Evolutionary conservation across 352 stramenopile species (phyloP), one percentile per base, ranked within the genome.

Genomic region (Pythium volutum): DNA sequence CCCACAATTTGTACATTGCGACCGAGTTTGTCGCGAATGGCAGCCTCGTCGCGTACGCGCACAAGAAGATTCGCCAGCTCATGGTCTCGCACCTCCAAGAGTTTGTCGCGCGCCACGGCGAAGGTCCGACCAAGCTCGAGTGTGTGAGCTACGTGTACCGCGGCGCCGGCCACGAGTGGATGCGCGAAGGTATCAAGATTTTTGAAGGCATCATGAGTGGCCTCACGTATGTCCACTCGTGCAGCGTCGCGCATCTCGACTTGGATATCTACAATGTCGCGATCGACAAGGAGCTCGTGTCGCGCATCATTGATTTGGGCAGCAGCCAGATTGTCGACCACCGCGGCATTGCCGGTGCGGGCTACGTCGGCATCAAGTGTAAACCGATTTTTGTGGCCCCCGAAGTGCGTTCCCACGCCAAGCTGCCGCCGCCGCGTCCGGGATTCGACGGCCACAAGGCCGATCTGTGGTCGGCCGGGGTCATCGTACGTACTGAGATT

Each of bases 241-340:
- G 92, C 64, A 76, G 69, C 50, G 81, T 95, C 20, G 82, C 81
- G 25, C 85, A 95, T 60, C 58, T 93, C 38, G 85, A 95, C 64
- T 56, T 95, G 10, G 85, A 95, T 67, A 84, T 92, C 47, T 95
- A 92, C 71, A 95, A 95, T 60, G 73, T 95, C 26, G 83, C 83
- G 18, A 78, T 95, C 43, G 85, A 93, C 66, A 74, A 69, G 55
- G 62, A 73, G 16, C 52, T 62, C 22, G 62, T 68, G 42, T 69
- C 82, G 22, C 84, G 85, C 42, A 84, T 94, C 58, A 90, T 95
- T 51, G 85, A 95, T 55, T 65, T 92, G 8, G 85, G 85, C 29
- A 93, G 83, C 65, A 82, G 70, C 53, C 85, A 91, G 64, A 65
- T 95, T 39, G 83, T 92, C 64, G 82, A 93, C 57, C 75, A 90